Base-by-base conservation (phyloP, 768 basidiomycete species). In the Tremella yokohamensis region DNA sequence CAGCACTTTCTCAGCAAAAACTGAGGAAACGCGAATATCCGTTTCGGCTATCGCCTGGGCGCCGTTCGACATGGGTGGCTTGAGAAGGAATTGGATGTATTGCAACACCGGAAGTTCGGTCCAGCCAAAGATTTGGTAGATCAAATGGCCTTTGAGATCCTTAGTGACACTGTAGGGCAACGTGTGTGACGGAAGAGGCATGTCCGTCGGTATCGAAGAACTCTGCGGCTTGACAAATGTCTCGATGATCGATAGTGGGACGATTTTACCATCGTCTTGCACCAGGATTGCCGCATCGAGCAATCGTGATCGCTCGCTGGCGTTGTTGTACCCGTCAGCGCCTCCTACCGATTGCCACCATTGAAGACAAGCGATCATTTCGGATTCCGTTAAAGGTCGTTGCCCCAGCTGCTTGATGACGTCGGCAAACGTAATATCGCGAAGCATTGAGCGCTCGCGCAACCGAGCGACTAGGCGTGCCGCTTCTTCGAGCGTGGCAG, bases 1-100 rank as follows among this genome's bases (percentile, higher is more conserved):
- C 15, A 96, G 77, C 3, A 93, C 86, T 45, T 84, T 84, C 70
- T 98, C 93, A 0, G 90, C 84, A 83, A 92, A 96, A 13, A 76
- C 68, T 0, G 86, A 75, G 1, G 88, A 90, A 15, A 77, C 56
- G 8, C 81, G 81, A 25, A 96, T 79, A 69, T 92, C 85, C 56
- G 83, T 80, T 42, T 85, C 82, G 4, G 63, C 55, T 16, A 60
- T 75, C 2, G 76, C 67, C 7, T 79, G 79, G 25, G 74, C 63
- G 3, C 45, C 40, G 39, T 55, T 52, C 4, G 71, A 73, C 40
- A 83, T 77, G 2, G 78, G 62, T 1, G 82, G 75, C 49, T 80
- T 80, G 26, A 83, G 79, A 50, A 96, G 77, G 75, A 87, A 82
- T 16, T 78, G 77, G 52, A 93, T 66, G 89, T 93, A 98, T 16